phyloP scores from a whole-genome alignment of 495 filamentous ascomycete species.

The Lophiostoma macrostomum region DNA sequence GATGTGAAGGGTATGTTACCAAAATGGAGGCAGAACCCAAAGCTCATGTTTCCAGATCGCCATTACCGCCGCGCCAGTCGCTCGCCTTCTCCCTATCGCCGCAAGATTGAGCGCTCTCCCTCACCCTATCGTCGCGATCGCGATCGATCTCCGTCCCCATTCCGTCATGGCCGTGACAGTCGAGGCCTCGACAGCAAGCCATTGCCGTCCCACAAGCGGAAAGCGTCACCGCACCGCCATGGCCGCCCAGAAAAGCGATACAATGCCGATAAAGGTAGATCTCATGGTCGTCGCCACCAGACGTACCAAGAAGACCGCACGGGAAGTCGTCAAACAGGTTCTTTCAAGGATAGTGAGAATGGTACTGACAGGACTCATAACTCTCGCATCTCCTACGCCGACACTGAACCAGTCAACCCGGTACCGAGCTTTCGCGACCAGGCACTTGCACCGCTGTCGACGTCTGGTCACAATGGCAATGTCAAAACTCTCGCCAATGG shows the following conservation, averaged over 20 bases:
- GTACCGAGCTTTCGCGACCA: not conserved
- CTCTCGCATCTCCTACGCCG: conserved; percentile 38
- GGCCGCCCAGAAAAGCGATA: conserved; percentile 13
- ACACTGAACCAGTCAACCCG: conserved; percentile 34
- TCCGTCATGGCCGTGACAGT: conserved; percentile 51
- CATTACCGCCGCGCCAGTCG: conserved; percentile 2
- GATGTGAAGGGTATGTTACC: not conserved
- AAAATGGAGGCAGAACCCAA: not conserved
- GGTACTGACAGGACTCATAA: conserved; percentile 34
- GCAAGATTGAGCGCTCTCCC: conserved; percentile 33
- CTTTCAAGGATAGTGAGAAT: conserved; percentile 14
- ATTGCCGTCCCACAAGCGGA: conserved; percentile 63
- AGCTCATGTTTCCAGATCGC: not conserved
- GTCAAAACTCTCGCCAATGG: no score
- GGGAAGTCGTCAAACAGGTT: not conserved
- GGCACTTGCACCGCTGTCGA: not conserved
- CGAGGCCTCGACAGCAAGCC: conserved; percentile 49
- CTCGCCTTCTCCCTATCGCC: conserved; percentile 14
- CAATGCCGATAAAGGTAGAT: conserved; percentile 38
- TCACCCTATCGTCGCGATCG: conserved; percentile 38
- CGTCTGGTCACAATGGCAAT: no score
- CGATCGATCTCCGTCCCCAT: conserved; percentile 30
- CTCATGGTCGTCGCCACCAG: conserved; percentile 51
- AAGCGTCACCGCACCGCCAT: conserved; percentile 2
- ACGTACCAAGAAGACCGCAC: conserved; percentile 65